Evolutionary conservation across 1,284 basidiomycete genomes (phyloP).

Genomic region (Anthracocystis setariae): DNA sequence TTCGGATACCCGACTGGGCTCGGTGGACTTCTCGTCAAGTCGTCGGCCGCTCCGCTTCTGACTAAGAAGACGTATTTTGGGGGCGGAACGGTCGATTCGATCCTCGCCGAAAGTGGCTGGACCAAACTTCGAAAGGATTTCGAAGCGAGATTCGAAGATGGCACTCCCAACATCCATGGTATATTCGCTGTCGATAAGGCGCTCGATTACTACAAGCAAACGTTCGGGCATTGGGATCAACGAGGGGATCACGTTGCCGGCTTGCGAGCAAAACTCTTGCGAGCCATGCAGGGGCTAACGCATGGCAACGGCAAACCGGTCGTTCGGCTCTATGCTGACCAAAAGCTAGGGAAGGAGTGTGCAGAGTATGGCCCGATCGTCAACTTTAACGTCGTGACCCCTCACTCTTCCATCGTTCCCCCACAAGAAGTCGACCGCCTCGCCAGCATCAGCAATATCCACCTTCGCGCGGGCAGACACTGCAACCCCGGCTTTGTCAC

Average conservation of each 20-base stretch:
- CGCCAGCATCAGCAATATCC: conserved; percentile 53
- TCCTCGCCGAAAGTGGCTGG: conserved; percentile 36
- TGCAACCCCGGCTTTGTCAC: conserved; percentile 57
- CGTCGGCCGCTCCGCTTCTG: conserved; percentile 23
- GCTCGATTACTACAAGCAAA: conserved; percentile 26
- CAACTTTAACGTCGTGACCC: conserved; percentile 47
- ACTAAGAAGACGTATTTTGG: conserved; percentile 45
- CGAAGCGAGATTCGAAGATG: conserved; percentile 48
- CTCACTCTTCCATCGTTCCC: conserved; percentile 27
- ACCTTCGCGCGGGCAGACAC: conserved; percentile 54
- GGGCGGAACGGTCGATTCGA: conserved; percentile 50
- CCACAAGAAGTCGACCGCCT: conserved; percentile 52
- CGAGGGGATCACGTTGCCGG: conserved; percentile 19
- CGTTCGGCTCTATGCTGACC: conserved; percentile 15
- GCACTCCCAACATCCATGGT: conserved; percentile 53
- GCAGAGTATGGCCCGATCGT: conserved; percentile 49
- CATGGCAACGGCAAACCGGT: conserved; percentile 43
- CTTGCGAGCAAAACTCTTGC: conserved; percentile 21
- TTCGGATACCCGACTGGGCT: conserved; percentile 57
- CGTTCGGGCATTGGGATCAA: conserved; percentile 30
- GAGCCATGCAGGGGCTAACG: conserved; percentile 14
- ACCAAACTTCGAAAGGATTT: conserved; percentile 35
- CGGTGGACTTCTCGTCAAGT: conserved; percentile 50
- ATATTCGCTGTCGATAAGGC: conserved; percentile 45
- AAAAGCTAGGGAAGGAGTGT: neutral